Evolutionary conservation across 2,329 filamentous ascomycete genomes (phyloP).

Genomic region (Aspergillus candidus): DNA sequence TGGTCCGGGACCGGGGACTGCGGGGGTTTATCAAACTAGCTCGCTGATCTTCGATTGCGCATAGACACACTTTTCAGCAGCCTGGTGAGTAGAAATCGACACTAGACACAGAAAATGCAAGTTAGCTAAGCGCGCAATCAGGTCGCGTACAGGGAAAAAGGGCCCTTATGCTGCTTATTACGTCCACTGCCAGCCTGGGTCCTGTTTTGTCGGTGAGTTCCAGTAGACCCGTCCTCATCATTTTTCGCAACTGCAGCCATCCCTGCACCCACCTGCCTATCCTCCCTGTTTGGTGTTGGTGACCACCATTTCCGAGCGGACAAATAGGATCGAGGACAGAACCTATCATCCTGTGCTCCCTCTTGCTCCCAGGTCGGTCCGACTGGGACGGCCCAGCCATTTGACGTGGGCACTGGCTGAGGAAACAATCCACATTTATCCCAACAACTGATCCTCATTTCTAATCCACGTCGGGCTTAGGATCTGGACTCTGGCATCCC

Average conservation of each 20-base stretch:
- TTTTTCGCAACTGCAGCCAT: neutral
- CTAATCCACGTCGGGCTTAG: constrained; percentile 31
- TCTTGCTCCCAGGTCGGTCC: no score
- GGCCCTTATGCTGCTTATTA: constrained; percentile 87
- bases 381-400: no score
- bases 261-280: neutral
- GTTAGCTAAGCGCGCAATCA: constrained; percentile 25
- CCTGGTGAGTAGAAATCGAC: constrained; percentile 51
- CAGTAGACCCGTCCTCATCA: neutral
- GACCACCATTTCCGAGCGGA: no score
- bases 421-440: no score
- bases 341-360: no score
- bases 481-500: constrained; percentile 77
- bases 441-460: neutral
- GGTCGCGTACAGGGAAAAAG: constrained; percentile 79
- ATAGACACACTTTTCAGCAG: constrained; percentile 73
- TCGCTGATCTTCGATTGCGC: constrained; percentile 1
- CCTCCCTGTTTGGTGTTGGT: no score
- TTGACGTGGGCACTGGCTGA: no score
- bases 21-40: constrained; percentile 14
- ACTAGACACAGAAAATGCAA: constrained; percentile 2
- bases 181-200: constrained; percentile 67
- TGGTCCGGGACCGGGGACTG: constrained; percentile 5
- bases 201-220: constrained; percentile 64
- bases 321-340: no score